Evolutionary conservation across 176 grass and related monocot genomes (phyloP), one percentile per base, ranked within the genome.

Genomic region (Ananas comosus): DNA sequence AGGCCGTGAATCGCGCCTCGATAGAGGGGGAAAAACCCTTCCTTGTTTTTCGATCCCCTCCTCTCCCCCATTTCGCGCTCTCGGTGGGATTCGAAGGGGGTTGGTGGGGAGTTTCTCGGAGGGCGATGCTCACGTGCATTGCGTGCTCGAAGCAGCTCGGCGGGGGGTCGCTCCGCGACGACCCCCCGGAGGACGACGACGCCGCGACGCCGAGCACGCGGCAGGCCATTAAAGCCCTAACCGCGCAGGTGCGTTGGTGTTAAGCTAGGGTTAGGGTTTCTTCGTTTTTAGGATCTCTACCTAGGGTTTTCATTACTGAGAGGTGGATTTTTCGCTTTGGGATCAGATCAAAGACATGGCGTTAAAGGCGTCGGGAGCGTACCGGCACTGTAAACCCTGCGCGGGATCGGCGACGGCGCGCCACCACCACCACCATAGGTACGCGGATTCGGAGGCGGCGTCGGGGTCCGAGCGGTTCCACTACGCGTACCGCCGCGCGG

Each of bases 341-440:
- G 47, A 69, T 77, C 80, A 99, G 95, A 81, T 99, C 68, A 99
- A 92, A 68, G 95, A 94, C 69, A 91, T 99, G 80, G 90, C 95
- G 29, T 64, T 92, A 19, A 97, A 92, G 79, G 89, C 93, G 50
- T 92, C 93, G 64, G 93, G 81, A 12, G 89, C 86, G 51, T 97
- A 97, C 84, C 70, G 93, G 28, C 93, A 97, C 89, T 97, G 93
- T 81, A 97, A 97, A 53, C 93, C 93, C 9, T 97, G 89, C 77
- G 83, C 69, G 0, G 89, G 89, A 49, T 87, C 84, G 13, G 78
- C 49, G 29, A 2, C 74, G 19, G 57, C 82, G 8, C 81, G 72
- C 66, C 81, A 81, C 63, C 72, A 72, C 72, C 86, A 85, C 86
- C 87, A 84, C 48, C 50, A 63, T 74, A 79, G 80, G 10, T 92